A percentile compares a stretch with the other conserved stretches of the same genome.
phyloP scores from a whole-genome alignment of 108 stramenopile genomes.

The Skeletonema tropicum region DNA sequence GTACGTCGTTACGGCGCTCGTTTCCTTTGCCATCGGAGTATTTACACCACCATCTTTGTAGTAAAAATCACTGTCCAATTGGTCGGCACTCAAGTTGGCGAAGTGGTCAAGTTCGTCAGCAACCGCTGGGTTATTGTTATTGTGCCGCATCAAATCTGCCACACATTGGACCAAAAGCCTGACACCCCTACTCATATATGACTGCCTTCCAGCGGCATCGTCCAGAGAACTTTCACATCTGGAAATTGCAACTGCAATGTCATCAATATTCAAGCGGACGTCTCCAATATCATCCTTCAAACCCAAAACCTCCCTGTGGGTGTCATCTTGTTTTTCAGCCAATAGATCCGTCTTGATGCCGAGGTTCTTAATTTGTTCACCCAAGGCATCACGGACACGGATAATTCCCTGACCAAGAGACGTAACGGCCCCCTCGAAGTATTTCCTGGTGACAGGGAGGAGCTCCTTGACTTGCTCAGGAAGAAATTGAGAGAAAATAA shows the following conservation, averaged over 20 bases:
- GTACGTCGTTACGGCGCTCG: neutral
- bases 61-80: constrained; percentile 36
- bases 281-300: constrained; percentile 53
- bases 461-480: constrained; percentile 71
- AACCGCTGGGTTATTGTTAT: constrained; percentile 26
- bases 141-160: constrained; percentile 33
- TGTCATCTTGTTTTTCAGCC: constrained; percentile 56
- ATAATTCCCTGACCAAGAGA: constrained; percentile 69
- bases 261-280: constrained; percentile 44
- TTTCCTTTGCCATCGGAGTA: neutral
- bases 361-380: constrained; percentile 59
- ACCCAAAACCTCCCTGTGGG: constrained; percentile 55
- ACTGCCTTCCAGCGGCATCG: constrained; percentile 44
- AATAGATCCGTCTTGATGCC: constrained; percentile 61
- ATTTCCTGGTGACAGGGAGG: constrained; percentile 74
- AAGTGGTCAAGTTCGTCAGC: constrained; percentile 48
- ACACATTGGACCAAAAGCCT: constrained; percentile 45
- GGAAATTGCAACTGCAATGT: constrained; percentile 43
- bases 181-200: constrained; percentile 46
- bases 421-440: constrained; percentile 72
- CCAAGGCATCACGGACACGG: constrained; percentile 62
- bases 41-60: constrained; percentile 5
- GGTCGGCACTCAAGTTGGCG: constrained; percentile 23
- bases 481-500: constrained; percentile 56
- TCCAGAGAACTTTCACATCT: constrained; percentile 43